Evolutionary conservation across 129 eudicot genomes (phyloP), one percentile per base, ranked within the genome.

Genomic region (Flaveria ramosissima): DNA sequence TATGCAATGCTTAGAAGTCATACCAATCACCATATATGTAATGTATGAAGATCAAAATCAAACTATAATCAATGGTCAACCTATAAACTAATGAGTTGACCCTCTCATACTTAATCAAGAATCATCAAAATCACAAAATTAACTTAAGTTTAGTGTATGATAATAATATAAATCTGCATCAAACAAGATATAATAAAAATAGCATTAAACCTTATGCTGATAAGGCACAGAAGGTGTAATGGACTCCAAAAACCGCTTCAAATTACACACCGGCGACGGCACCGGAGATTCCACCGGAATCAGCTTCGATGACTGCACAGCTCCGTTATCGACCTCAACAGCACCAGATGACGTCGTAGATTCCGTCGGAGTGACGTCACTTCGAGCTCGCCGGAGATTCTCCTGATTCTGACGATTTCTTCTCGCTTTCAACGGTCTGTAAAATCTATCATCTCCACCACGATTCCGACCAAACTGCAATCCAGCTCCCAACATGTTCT

Each of bases 401-500:
- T 87, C 93, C 41, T 77, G 84, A 61, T 84, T 79, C 53, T 71
- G 84, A 30, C 80, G 85, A 19, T 82, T 82, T 70, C 85, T 81
- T 74, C 97, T 86, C 16, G 92, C 89, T 73, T 84, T 91, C 4
- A 89, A 86, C 51, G 93, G 90, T 76, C 85, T 87, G 77, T 89
- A 86, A 74, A 89, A 89, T 67, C 97, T 88, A 80, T 94, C 99
- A 14, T 88, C 97, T 47, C 93, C 93, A 19, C 84, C 84, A 36
- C 90, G 85, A 71, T 84, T 91, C 63, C 93, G 73, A 24, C 83
- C 92, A 65, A 91, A 91, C 83, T 91, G 96, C 65, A 94, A 80
- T 77, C 97, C 99, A 70, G 96, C 88, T 17, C 98, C 91, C 61
- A 87, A 82, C 97, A 93, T 93, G 50, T 67, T 80, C 74, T 11